Evolutionary conservation across 2,329 filamentous ascomycete genomes (phyloP).

Genomic region (Ophiocordyceps australis): DNA sequence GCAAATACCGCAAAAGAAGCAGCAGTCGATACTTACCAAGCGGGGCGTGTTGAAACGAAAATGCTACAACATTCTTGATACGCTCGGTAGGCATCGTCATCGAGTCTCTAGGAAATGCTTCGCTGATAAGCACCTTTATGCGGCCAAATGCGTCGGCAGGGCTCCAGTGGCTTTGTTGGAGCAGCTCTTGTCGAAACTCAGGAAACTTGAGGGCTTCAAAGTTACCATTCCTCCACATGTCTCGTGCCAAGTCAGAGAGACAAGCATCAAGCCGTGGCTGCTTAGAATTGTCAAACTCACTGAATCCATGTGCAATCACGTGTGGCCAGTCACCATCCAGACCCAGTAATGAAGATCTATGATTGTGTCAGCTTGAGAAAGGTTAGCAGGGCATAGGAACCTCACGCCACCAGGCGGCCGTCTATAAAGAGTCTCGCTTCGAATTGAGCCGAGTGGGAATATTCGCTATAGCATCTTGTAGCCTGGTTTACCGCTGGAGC

Average conservation of each 20-base stretch:
- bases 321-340: conserved; percentile 31
- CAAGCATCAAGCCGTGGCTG: not conserved
- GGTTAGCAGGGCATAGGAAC: too few relatives aligned
- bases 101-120: conserved; percentile 44
- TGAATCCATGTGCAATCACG: conserved; percentile 24
- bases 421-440: conserved; percentile 54
- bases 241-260: conserved; percentile 13
- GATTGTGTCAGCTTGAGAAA: not conserved
- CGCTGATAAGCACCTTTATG: conserved; percentile 60
- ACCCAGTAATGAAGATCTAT: conserved; percentile 33
- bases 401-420: conserved; percentile 41
- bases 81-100: conserved; percentile 38
- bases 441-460: conserved; percentile 37
- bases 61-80: conserved; percentile 54
- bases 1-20: not conserved
- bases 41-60: conserved; percentile 76
- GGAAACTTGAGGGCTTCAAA: conserved; percentile 53
- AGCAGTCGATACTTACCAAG: conserved; percentile 31
- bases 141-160: conserved; percentile 53
- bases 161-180: conserved; percentile 55
- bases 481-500: conserved; percentile 39
- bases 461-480: conserved; percentile 35
- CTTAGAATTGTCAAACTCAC: too few relatives aligned
- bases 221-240: conserved; percentile 36
- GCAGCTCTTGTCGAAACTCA: conserved; percentile 47